Percentiles rank a stretch among this genome's conserved stretches.
Conservation (phyloP, 352 stramenopile genomes). For the Globisporangium ultimum region DNA sequence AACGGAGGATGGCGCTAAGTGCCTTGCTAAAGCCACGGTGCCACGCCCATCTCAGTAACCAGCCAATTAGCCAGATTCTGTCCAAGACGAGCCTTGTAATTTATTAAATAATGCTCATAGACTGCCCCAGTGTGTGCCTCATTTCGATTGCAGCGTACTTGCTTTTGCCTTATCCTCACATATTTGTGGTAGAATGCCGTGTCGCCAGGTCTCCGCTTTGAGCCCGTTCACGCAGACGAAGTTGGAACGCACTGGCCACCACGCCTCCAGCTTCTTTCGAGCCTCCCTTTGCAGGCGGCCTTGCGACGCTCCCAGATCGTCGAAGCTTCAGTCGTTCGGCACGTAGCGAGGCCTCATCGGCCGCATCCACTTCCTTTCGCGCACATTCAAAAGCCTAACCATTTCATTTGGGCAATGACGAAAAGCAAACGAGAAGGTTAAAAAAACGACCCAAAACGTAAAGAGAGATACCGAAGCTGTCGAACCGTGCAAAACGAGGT, state of each 20-base stretch:
- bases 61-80: too few species aligned
- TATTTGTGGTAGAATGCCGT: background rate
- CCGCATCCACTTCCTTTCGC: conserved; percentile 62
- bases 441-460: background rate
- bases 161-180: background rate
- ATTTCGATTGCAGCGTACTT: conserved; percentile 14
- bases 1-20: conserved; percentile 56
- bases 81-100: conserved; percentile 2
- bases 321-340: conserved; percentile 66
- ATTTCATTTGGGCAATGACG: background rate
- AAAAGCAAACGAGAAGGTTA: background rate
- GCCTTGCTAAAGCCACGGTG: background rate
- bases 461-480: background rate
- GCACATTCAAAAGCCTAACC: conserved; percentile 58
- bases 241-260: conserved; percentile 9
- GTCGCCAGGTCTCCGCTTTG: conserved; percentile 22
- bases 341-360: conserved; percentile 48
- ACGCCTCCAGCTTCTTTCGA: conserved; percentile 1
- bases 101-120: conserved; percentile 14
- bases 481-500: conserved; percentile 69
- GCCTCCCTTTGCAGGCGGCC: background rate
- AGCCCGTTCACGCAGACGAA: conserved; percentile 30
- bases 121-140: conserved; percentile 1
- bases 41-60: too few species aligned
- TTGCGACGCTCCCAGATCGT: conserved; percentile 19